Evolutionary conservation across 2,329 filamentous ascomycete genomes (phyloP).

Genomic region (Penicillium glabrum): DNA sequence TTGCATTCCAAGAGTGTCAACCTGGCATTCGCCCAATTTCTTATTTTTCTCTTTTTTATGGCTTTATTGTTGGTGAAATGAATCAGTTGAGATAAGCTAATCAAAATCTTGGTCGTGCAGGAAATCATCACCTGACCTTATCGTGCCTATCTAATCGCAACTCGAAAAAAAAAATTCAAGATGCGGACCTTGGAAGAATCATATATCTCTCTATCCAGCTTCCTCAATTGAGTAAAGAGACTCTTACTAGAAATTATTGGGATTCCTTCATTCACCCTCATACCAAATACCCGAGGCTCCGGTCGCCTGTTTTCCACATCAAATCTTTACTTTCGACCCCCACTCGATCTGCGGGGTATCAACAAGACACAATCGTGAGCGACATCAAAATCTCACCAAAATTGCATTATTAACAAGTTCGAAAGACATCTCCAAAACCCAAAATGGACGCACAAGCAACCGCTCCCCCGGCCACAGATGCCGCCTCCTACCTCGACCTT

Average conservation of each 20-base stretch:
- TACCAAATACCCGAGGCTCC: neutral
- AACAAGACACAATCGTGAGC: neutral
- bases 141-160: neutral
- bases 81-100: neutral
- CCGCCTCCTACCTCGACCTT: slow-evolving; percentile 74
- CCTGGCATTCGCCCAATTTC: neutral
- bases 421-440: neutral
- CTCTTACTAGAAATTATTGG: neutral
- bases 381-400: neutral
- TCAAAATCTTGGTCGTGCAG: neutral
- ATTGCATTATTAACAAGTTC: neutral
- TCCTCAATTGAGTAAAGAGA: neutral
- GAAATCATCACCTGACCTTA: neutral
- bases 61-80: neutral
- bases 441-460: slow-evolving; percentile 22
- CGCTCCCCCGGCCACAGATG: slow-evolving; percentile 43
- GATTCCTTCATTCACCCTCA: neutral
- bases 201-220: neutral
- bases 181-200: neutral
- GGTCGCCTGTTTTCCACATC: neutral
- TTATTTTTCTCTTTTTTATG: neutral
- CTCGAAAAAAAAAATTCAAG: neutral
- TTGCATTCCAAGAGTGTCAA: neutral
- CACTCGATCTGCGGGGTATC: neutral
- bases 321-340: neutral